Percentiles rank a stretch among this genome's conserved stretches.
Evolutionary conservation across 305 asterid genomes (phyloP).

Genomic region (Fraxinus angustifolia): DNA sequence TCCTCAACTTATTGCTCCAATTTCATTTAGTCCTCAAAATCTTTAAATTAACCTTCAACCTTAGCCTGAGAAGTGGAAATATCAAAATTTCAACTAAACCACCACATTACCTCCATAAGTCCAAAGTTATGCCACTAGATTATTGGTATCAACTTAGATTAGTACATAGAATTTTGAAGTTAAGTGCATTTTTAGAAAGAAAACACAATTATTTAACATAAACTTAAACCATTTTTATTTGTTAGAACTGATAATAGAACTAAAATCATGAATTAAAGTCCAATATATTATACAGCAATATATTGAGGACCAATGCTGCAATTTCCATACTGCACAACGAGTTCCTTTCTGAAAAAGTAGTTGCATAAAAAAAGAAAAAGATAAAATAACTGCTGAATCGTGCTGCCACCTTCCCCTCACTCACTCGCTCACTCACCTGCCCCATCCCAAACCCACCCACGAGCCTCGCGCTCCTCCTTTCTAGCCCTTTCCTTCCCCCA

Average conservation of each 20-base stretch:
- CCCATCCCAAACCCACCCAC: background rate
- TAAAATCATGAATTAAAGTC: background rate
- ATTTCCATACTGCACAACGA: background rate
- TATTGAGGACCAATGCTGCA: background rate
- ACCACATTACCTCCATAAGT: background rate
- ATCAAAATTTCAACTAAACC: background rate
- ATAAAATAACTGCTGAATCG: background rate
- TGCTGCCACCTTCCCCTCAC: slow-evolving; percentile 11
- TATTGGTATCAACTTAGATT: background rate
- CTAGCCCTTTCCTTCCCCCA: slow-evolving; percentile 15
- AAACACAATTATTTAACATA: background rate
- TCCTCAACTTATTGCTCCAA: background rate
- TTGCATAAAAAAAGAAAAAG: background rate
- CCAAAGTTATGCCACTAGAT: background rate
- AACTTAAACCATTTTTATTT: background rate
- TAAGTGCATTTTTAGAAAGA: background rate
- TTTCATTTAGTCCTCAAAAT: background rate
- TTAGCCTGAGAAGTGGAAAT: background rate
- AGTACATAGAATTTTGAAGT: background rate
- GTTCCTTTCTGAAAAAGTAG: background rate
- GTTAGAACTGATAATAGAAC: background rate
- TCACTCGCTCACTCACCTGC: background rate
- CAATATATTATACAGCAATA: background rate
- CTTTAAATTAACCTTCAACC: background rate
- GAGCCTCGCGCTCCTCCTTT: background rate